Percentiles rank a stretch among this genome's conserved stretches.
Evolutionary conservation across 768 basidiomycete genomes (phyloP).

Genomic region (Agaricus blazei): DNA sequence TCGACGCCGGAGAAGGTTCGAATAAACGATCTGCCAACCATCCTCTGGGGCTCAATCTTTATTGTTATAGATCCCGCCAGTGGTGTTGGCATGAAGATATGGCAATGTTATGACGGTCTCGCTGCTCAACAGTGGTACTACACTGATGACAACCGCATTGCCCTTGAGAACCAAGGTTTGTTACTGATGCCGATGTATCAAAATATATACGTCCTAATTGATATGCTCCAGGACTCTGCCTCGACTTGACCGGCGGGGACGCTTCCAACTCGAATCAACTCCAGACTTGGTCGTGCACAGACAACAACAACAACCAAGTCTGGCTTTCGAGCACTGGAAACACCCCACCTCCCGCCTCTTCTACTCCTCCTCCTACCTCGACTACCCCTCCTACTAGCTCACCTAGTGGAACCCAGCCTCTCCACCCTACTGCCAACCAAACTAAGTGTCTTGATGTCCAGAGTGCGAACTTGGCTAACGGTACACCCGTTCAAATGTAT

Average conservation of each 20-base stretch:
- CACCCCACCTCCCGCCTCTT: too few species aligned
- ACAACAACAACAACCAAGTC: conserved; percentile 23
- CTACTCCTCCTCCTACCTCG: too few species aligned
- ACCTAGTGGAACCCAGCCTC: too few species aligned
- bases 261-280: conserved; percentile 23
- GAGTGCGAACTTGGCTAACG: too few species aligned
- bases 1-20: conserved; percentile 18
- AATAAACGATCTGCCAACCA: too few species aligned
- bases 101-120: conserved; percentile 26
- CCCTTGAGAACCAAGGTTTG: conserved; percentile 22
- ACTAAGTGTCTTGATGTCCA: too few species aligned
- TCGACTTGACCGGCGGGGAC: conserved; percentile 24
- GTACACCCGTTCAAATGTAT: too few species aligned
- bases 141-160: conserved; percentile 24
- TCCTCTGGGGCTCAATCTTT: neutral
- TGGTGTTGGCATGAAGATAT: conserved; percentile 19
- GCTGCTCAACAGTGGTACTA: conserved; percentile 30
- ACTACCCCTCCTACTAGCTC: too few species aligned
- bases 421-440: too few species aligned
- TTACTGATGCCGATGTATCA: neutral
- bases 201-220: neutral
- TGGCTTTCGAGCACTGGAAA: conserved; percentile 14
- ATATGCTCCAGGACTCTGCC: conserved; percentile 18
- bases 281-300: conserved; percentile 29
- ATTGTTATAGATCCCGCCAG: conserved; percentile 14